Conservation (phyloP, 2,329 filamentous ascomycete species). For the Nigrospora osmanthi region DNA sequence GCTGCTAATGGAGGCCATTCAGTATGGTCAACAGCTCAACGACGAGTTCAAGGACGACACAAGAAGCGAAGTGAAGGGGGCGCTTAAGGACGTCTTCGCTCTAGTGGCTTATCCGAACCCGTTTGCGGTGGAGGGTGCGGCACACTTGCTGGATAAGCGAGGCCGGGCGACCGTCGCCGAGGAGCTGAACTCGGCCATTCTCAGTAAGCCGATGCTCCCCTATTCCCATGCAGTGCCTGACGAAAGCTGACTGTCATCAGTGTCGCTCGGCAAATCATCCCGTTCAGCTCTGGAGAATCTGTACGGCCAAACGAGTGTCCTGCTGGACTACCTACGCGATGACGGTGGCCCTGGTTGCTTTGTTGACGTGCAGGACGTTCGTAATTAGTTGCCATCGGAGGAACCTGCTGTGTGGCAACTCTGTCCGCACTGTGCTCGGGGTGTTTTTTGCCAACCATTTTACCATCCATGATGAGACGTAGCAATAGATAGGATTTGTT, state of each 20-base stretch:
- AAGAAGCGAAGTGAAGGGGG: conserved; percentile 61
- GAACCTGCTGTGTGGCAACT: too few relatives aligned
- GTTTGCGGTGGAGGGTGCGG: conserved; percentile 63
- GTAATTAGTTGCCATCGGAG: too few relatives aligned
- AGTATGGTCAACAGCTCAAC: conserved; percentile 73
- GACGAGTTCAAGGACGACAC: conserved; percentile 69
- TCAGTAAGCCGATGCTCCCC: conserved; percentile 53
- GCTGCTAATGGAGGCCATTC: conserved; percentile 62
- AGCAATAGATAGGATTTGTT: too few relatives aligned
- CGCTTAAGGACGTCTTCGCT: conserved; percentile 78
- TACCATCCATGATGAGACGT: too few relatives aligned
- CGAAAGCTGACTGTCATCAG: conserved; percentile 33
- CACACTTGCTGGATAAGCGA: conserved; percentile 67
- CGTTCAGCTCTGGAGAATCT: conserved; percentile 78
- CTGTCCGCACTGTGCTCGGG: too few relatives aligned
- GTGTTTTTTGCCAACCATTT: too few relatives aligned
- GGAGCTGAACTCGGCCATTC: conserved; percentile 86
- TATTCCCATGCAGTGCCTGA: conserved; percentile 1
- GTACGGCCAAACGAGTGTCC: conserved; percentile 76
- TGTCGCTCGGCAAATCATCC: conserved; percentile 83
- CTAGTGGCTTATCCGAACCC: conserved; percentile 83
- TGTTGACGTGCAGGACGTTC: conserved; percentile 46
- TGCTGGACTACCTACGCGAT: conserved; percentile 75
- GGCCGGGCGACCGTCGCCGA: conserved; percentile 78
- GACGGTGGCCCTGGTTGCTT: conserved; percentile 78